Base-by-base conservation (phyloP, 805 yeast species). In the Starmerella powellii region DNA sequence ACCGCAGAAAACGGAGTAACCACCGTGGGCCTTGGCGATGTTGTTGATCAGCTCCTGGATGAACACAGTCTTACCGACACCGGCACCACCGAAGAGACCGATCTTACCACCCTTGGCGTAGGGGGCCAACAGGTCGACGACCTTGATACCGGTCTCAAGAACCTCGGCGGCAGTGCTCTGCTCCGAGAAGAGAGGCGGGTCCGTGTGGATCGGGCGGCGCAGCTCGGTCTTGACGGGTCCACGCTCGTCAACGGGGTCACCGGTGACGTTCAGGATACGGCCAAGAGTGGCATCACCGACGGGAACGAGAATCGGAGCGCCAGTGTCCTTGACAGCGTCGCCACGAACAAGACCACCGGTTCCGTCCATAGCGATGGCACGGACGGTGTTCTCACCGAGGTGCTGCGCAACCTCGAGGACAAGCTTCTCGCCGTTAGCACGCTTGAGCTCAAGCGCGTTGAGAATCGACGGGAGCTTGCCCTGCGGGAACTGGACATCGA, bases 71-170 rank as follows among this genome's bases (percentile, higher is more conserved):
- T 88, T 88, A 74, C 98, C 98, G 83, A 88, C 98, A 88, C 98
- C 98, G 71, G 98, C 98, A 88, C 98, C 98, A 77, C 98, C 98
- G 82, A 88, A 88, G 66, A 88, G 80, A 80, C 98, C 98, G 85
- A 88, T 88, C 80, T 88, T 88, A 84, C 98, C 98, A 84, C 98
- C 98, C 84, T 96, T 86, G 67, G 98, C 97, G 76, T 88, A 88
- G 60, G 98, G 98, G 60, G 98, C 98, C 58, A 88, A 78, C 66
- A 88, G 76, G 69, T 88, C 98, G 73, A 88, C 98, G 70, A 88
- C 98, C 79, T 88, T 88, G 69, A 88, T 88, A 85, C 98, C 96
- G 56, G 98, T 88, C 76, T 87, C 98, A 66, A 91, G 79, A 62
- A 91, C 87, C 78, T 91, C 97, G 55, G 98, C 97, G 57, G 78